A percentile compares a stretch with the other conserved stretches of the same genome.
Conservation (phyloP, 2,329 filamentous ascomycete species). For the Stemphylium vesicarium region DNA sequence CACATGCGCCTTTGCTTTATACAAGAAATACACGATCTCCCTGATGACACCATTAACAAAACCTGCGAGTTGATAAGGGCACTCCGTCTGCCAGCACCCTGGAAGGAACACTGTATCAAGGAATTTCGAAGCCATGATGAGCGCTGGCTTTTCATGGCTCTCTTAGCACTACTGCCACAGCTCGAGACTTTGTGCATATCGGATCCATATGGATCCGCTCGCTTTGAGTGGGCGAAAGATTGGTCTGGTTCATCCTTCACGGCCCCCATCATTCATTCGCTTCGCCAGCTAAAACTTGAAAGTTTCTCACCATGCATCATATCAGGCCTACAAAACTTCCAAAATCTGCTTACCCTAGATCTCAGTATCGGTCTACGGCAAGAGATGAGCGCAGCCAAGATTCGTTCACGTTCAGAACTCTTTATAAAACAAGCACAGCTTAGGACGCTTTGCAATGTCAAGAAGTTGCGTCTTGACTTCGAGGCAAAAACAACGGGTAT, state of each 20-base stretch:
- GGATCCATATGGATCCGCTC: background rate
- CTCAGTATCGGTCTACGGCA: conserved; percentile 2
- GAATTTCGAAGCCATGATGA: background rate
- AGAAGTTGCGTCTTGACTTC: conserved; percentile 21
- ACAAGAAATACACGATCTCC: background rate
- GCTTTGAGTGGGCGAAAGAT: background rate
- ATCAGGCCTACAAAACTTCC: background rate
- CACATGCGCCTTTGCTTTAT: conserved; percentile 13
- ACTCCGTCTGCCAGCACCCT: background rate
- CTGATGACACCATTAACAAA: background rate
- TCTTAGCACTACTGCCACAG: conserved; percentile 11
- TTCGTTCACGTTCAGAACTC: background rate
- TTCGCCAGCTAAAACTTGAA: conserved; percentile 5
- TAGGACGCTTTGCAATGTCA: background rate
- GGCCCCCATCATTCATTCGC: background rate
- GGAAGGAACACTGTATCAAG: background rate
- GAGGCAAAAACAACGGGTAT: conserved; percentile 15
- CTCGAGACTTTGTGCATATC: conserved; percentile 18
- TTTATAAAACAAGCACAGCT: background rate
- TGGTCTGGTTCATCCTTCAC: background rate
- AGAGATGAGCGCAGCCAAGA: no score
- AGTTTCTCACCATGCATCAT: background rate
- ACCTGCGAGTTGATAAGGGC: background rate
- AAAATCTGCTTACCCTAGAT: conserved; percentile 3
- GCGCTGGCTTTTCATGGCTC: background rate